Evolutionary conservation across 768 basidiomycete species (phyloP), one percentile per base, ranked within the genome.

Genomic region (Agrocybe pediades): DNA sequence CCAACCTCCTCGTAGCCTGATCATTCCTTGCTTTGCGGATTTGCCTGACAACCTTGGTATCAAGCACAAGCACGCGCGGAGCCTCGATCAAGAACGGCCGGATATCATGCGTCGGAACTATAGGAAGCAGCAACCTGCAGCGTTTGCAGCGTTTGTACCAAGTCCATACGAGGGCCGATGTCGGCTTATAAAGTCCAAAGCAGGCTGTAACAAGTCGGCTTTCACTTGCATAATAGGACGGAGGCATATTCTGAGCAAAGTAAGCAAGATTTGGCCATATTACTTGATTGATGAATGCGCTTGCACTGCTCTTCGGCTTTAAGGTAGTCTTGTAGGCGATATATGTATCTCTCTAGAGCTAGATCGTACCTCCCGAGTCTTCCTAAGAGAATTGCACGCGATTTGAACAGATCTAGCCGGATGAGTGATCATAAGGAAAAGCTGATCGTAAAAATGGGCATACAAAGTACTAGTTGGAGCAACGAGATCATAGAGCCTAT

Each of bases 301-400:
- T 90, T 90, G 77, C 97, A 99, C 67, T 99, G 95, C 92, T 90
- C 85, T 74, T 98, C 97, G 0, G 97, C 97, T 57, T 93, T 93
- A 23, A 71, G 56, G 66, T 88, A 93, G 64, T 95, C 89, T 33
- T 86, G 81, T 26, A 98, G 76, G 27, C 86, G 84, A 65, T 98
- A 89, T 6, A 95, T 94, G 66, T 98, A 99, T 13, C 96, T 81
- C 64, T 95, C 92, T n/a, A 98, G 81, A 0, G 96, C 95, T 56
- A 88, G 92, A 56, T 97, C 93, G 56, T 98, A 95, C 49, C 92
- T 85, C 1, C 90, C 93, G 55, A 98, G 78, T 41, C 90, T 81
- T 9, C 97, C 97, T 9, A 98, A 74, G 6, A 99, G 79, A 54
- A 98, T 86, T 0, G 97, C 97, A 39, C 94, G 86, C 15, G 92